phyloP scores from a whole-genome alignment of 805 yeast genomes.

The Cyberlindnera mississippiensis region DNA sequence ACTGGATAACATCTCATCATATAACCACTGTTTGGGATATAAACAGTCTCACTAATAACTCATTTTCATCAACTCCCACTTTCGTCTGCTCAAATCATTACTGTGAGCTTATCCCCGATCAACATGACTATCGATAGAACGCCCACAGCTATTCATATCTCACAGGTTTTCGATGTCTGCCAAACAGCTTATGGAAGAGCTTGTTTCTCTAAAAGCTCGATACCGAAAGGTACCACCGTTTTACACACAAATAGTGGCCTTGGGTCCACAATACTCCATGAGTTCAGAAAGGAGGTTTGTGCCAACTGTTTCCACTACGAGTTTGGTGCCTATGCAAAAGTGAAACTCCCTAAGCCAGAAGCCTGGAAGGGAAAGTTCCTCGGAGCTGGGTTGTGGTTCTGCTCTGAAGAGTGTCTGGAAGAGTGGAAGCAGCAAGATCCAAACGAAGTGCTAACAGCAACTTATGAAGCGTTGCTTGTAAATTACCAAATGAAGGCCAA shows the following conservation, averaged over 20 bases:
- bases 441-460: constrained; percentile 32
- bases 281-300: constrained; percentile 63
- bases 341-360: constrained; percentile 28
- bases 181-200: constrained; percentile 57
- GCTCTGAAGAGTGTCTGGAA: constrained; percentile 42
- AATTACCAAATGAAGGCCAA: constrained; percentile 30
- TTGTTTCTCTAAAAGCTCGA: constrained; percentile 44
- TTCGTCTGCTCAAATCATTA: no score
- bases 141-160: constrained; percentile 23
- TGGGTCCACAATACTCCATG: constrained; percentile 44
- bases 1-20: no score
- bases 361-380: constrained; percentile 21
- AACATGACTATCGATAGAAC: constrained; percentile 11
- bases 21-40: no score
- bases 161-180: constrained; percentile 32
- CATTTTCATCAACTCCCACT: no score
- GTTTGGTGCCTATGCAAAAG: constrained; percentile 44
- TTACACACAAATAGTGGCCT: constrained; percentile 39
- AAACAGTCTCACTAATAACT: no score
- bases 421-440: constrained; percentile 35
- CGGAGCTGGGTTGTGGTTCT: constrained; percentile 50
- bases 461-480: constrained; percentile 31
- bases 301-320: constrained; percentile 47
- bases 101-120: not conserved
- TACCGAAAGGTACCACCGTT: constrained; percentile 40